A percentile compares a stretch with the other conserved stretches of the same genome.
These are phyloP conservation scores for Leishmania gerbilli DNA, from an alignment of 208 protist genomes.

Conservation along the genomic window DNA sequence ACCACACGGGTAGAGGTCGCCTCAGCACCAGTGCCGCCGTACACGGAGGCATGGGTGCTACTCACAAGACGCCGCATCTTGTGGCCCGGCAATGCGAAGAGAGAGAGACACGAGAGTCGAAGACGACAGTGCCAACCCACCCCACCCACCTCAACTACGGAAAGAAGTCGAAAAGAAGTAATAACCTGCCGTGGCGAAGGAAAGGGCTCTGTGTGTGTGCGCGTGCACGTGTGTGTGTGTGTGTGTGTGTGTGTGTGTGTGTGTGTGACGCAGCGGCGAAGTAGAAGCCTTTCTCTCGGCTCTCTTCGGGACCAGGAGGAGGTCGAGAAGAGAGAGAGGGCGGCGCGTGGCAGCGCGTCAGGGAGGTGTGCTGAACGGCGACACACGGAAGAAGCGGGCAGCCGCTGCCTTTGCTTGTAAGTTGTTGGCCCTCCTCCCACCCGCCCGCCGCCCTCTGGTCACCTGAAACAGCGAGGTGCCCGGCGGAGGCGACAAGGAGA, in stretches of 20 bases:
- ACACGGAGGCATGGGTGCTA: background rate
- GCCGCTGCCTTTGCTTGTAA: too few species aligned
- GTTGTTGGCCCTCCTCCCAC: too few species aligned
- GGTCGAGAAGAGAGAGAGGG: too few species aligned
- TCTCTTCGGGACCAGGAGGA: background rate
- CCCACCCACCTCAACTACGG: background rate
- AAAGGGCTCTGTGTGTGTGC: too few species aligned
- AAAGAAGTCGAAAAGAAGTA: background rate
- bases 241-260: too few species aligned
- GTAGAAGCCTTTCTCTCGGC: background rate
- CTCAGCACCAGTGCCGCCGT: background rate
- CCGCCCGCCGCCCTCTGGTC: too few species aligned
- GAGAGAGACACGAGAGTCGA: background rate
- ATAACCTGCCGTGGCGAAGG: background rate
- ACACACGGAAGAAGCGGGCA: too few species aligned
- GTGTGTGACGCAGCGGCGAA: too few species aligned
- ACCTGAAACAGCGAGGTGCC: too few species aligned
- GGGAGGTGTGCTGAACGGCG: too few species aligned
- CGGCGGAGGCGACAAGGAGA: too few species aligned
- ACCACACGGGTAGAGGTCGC: background rate
- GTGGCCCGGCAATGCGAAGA: background rate
- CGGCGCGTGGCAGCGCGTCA: background rate
- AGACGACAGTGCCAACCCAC: background rate
- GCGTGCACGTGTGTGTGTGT: too few species aligned
- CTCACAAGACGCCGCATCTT: conserved; percentile 17